A percentile compares a stretch with the other conserved stretches of the same genome.
Evolutionary conservation across 768 basidiomycete species (phyloP).

Genomic region (Tylopilus cervinicoccineus): DNA sequence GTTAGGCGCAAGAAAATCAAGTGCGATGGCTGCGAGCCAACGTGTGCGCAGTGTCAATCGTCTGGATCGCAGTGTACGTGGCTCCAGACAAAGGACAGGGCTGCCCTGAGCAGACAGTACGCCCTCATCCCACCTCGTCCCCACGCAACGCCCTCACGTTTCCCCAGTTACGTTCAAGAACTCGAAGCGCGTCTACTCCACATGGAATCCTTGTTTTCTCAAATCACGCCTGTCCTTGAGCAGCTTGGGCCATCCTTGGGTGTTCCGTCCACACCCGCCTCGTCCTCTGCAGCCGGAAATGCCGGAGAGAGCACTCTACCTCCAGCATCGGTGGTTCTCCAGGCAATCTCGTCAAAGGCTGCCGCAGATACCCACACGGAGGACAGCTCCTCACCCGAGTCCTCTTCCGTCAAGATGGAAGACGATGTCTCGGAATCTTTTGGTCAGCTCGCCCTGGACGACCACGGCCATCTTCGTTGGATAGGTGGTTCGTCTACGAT

Average conservation of each 20-base stretch:
- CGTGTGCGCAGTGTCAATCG: constrained; percentile 74
- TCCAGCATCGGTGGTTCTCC: constrained; percentile 27
- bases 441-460: constrained; percentile 84
- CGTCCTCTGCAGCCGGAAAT: constrained; percentile 22
- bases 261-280: constrained; percentile 33
- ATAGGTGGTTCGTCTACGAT: constrained; percentile 90
- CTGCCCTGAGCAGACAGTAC: constrained; percentile 85
- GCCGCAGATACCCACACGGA: constrained; percentile 35
- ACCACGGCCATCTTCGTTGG: constrained; percentile 89
- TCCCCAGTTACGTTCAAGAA: constrained; percentile 80
- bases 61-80: constrained; percentile 80
- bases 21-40: constrained; percentile 85
- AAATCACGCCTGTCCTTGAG: constrained; percentile 76
- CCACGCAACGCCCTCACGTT: constrained; percentile 16
- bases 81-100: constrained; percentile 89
- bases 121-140: constrained; percentile 27
- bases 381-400: constrained; percentile 30
- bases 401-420: constrained; percentile 35
- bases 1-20: constrained; percentile 88
- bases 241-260: constrained; percentile 58
- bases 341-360: constrained; percentile 37
- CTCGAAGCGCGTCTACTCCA: constrained; percentile 83
- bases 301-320: constrained; percentile 18
- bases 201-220: constrained; percentile 83
- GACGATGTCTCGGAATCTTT: constrained; percentile 83